Evolutionary conservation across 805 yeast species (phyloP), one percentile per base, ranked within the genome.

Genomic region (Isabelozyma heimii): DNA sequence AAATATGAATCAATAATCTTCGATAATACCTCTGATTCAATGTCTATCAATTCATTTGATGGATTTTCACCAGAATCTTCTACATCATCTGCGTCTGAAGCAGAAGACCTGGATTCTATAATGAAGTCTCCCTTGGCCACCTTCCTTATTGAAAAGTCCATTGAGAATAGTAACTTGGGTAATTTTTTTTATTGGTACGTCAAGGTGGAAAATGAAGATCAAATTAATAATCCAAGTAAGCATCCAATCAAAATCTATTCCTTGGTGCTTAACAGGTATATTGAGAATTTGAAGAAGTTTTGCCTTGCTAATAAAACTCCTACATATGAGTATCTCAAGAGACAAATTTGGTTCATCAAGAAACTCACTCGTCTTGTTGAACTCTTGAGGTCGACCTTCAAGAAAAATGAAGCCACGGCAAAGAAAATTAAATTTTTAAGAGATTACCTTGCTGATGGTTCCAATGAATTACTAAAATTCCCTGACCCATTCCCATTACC

Each of bases 141-240:
- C 46, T 91, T 92, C 60, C 70, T 94, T 39, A 84, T 91, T 40
- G 83, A 83, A 26, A 75, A 92, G 42, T 84, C 96, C 0, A 72
- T 84, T 1, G 70, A 78, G 15, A 87, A 86, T 60, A 78, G 80
- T 16, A 72, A 79, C 15, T 71, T 95, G 39, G 94, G 96, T 0
- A 91, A 85, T 60, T 89, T 80, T 60, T 82, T 95, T 52, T 91
- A 89, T 65, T 94, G 99, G 98, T 89, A 86, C 61, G 79, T 94
- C 45, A 85, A 84, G 54, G 96, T 95, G 1, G 97, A 92, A 60
- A 80, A 86, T 28, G 89, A 86, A 58, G 97, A 89, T 49, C 75
- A 73, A 50, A 51, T 71, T 37, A 54, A 53, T 47, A 47, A 47
- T 9, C 47, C 57, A 9, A 43, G 50, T 15, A 28, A 52, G 5